Conservation (phyloP, 768 basidiomycete genomes). For the Lyophyllum semitale region DNA sequence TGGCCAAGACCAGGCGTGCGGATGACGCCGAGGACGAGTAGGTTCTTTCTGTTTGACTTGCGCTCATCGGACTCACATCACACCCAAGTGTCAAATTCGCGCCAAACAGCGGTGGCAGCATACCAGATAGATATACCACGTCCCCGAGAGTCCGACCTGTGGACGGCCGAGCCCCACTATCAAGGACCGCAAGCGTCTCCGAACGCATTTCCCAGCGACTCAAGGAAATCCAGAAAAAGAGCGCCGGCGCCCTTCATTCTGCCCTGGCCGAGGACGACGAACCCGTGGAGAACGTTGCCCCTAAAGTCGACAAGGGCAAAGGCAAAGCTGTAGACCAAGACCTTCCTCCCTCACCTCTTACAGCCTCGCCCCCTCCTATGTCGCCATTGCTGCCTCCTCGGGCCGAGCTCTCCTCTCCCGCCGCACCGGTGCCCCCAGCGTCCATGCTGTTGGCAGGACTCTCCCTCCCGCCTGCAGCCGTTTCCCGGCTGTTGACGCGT, state of each 20-base stretch:
- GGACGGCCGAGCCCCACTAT: conserved; percentile 55
- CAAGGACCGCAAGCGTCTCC: conserved; percentile 77
- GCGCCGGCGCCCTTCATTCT: conserved; percentile 37
- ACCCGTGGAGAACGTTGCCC: conserved; percentile 36
- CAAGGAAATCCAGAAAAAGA: conserved; percentile 72
- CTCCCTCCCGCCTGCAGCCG: conserved; percentile 58
- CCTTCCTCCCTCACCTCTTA: conserved; percentile 31
- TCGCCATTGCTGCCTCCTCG: conserved; percentile 63
- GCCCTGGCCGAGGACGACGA: conserved; percentile 33
- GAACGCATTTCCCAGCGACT: conserved; percentile 86
- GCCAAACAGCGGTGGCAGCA: conserved; percentile 52
- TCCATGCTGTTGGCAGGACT: conserved; percentile 79
- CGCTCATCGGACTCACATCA: conserved; percentile 1
- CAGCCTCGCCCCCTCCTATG: conserved; percentile 61
- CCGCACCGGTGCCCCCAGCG: conserved; percentile 38
- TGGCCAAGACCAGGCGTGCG: conserved; percentile 76
- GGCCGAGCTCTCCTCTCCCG: conserved; percentile 28
- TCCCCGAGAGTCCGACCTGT: conserved; percentile 69
- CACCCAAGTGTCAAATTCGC: conserved; percentile 79
- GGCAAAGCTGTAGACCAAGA: conserved; percentile 56
- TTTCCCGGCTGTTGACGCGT: conserved; percentile 70
- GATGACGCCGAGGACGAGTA: conserved; percentile 96
- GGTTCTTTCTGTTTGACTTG: conserved; percentile 28
- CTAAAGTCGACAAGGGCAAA: conserved; percentile 85
- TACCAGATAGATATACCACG: conserved; percentile 76